Percentiles rank a stretch among this genome's conserved stretches.
Evolutionary conservation across 257 asterid species (phyloP).

Genomic region (Solanum acaule): DNA sequence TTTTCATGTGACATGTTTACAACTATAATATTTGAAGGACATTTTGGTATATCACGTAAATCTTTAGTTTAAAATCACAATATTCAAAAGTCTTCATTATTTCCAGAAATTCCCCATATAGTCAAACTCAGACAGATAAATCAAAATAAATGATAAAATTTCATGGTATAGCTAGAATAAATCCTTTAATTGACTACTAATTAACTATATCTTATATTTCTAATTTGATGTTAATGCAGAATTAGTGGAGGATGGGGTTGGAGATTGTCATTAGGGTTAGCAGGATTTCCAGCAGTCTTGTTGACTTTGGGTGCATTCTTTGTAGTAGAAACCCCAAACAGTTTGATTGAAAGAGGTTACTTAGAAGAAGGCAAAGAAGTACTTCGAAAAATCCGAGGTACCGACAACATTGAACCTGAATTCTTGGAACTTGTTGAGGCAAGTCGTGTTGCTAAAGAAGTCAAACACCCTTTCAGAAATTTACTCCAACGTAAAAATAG

Average conservation of each 20-base stretch:
- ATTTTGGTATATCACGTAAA: background rate
- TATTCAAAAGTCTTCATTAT: background rate
- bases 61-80: background rate
- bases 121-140: background rate
- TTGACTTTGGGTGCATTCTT: conserved; percentile 64
- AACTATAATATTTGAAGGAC: background rate
- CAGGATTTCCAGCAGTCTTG: conserved; percentile 74
- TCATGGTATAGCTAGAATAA: background rate
- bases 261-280: conserved; percentile 78
- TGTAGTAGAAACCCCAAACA: conserved; percentile 82
- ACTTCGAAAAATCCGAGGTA: conserved; percentile 66
- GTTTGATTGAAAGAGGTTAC: conserved; percentile 71
- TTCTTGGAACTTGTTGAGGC: conserved; percentile 74
- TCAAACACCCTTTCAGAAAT: conserved; percentile 82
- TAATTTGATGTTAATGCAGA: conserved; percentile 32
- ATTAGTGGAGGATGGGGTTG: conserved; percentile 83
- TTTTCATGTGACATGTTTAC: background rate
- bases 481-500: conserved; percentile 66
- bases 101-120: fast-evolving
- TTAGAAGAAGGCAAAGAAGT: conserved; percentile 69
- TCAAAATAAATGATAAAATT: background rate
- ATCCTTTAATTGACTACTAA: background rate
- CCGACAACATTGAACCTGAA: conserved; percentile 69
- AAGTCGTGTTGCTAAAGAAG: conserved; percentile 66
- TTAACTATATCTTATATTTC: too few relatives aligned